Evolutionary conservation across 1,284 basidiomycete species (phyloP).

Genomic region (Leccinum solheimii): DNA sequence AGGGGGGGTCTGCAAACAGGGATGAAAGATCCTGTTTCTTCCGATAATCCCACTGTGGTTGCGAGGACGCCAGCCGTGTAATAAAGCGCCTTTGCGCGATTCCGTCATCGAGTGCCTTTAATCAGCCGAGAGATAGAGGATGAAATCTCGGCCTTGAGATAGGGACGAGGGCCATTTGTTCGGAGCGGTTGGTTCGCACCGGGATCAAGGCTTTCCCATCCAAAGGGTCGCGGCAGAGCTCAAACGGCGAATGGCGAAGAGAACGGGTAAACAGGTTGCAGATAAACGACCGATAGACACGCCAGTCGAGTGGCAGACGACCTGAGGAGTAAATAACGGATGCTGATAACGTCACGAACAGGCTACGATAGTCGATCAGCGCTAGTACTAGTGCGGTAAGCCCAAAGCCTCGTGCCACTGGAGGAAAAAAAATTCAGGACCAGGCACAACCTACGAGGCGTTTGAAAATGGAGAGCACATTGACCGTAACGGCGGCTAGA

Average conservation of each 20-base stretch:
- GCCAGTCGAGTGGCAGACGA: background rate
- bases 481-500: slow-evolving; percentile 18
- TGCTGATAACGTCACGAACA: background rate
- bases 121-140: background rate
- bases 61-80: slow-evolving; percentile 5
- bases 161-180: background rate
- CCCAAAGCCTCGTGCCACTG: background rate
- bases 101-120: slow-evolving; percentile 13
- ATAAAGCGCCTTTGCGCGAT: slow-evolving; percentile 4
- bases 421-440: slow-evolving; percentile 1
- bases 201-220: slow-evolving; percentile 20
- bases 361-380: background rate
- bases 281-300: background rate
- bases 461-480: slow-evolving; percentile 4
- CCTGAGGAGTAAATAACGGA: background rate
- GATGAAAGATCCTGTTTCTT: background rate
- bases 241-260: background rate
- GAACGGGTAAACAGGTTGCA: background rate
- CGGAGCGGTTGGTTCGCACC: slow-evolving; percentile 15
- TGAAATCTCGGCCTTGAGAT: slow-evolving; percentile 5
- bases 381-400: slow-evolving; percentile 1
- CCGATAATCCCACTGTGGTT: slow-evolving; percentile 7
- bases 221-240: slow-evolving; percentile 23
- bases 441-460: slow-evolving; percentile 15
- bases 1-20: background rate